phyloP scores from a whole-genome alignment of 164 flowering plant genomes.

The Macadamia tetraphylla region DNA sequence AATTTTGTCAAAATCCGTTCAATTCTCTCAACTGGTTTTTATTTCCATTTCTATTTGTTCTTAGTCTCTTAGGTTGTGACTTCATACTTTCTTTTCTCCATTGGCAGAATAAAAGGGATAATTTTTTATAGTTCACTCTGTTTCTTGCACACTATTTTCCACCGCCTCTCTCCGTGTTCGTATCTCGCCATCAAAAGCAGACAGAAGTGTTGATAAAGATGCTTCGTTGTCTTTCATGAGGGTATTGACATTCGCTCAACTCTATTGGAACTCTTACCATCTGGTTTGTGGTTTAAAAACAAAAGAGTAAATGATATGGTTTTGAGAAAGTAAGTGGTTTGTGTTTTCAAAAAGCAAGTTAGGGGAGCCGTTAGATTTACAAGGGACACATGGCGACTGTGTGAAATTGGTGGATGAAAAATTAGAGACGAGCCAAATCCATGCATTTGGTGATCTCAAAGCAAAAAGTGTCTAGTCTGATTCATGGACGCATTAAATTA shows the following conservation, averaged over 20 bases:
- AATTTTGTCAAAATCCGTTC: no score
- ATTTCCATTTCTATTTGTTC: neutral
- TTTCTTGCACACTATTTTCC: constrained; percentile 16
- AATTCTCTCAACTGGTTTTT: no score
- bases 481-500: no score
- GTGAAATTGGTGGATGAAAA: no score
- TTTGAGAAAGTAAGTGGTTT: no score
- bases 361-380: no score
- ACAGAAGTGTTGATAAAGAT: constrained; percentile 23
- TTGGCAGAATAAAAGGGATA: constrained; percentile 18
- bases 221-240: constrained; percentile 9
- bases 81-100: neutral
- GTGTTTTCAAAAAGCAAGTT: no score
- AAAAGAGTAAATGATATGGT: no score
- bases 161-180: neutral
- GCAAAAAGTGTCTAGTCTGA: no score
- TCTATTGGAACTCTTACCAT: constrained; percentile 51
- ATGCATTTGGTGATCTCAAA: no score
- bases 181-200: constrained; percentile 12
- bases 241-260: constrained; percentile 30
- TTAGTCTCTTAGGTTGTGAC: neutral
- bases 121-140: constrained; percentile 9
- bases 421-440: no score
- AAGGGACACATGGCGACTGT: no score
- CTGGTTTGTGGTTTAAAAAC: constrained; percentile 11